phyloP scores from a whole-genome alignment of 768 basidiomycete genomes.

The Hydnomerulius pinastri region DNA sequence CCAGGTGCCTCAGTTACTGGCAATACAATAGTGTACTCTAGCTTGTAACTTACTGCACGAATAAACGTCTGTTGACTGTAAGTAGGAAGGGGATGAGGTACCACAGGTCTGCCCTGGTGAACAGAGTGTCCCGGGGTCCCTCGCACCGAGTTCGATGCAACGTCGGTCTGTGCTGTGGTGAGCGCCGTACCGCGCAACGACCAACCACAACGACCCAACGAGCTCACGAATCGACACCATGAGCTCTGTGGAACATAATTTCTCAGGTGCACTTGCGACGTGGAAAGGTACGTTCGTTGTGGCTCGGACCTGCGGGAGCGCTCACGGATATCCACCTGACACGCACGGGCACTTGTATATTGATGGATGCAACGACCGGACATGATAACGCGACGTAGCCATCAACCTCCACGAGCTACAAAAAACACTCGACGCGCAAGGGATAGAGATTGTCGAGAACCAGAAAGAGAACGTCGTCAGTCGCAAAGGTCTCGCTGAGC shows the following conservation, averaged over 20 bases:
- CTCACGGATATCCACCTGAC: too few relatives aligned
- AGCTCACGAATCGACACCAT: constrained; percentile 10
- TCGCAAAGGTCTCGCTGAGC: constrained; percentile 91
- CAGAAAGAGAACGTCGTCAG: constrained; percentile 97
- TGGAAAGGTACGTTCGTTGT: constrained; percentile 72
- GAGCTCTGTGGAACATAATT: constrained; percentile 66
- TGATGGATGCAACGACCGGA: too few relatives aligned
- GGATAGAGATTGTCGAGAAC: constrained; percentile 95
- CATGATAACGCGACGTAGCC: constrained; percentile 43
- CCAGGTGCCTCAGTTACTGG: too few relatives aligned
- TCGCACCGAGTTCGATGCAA: too few relatives aligned
- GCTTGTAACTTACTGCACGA: too few relatives aligned
- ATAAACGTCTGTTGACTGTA: too few relatives aligned
- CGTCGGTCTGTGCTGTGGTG: too few relatives aligned
- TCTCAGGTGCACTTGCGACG: constrained; percentile 87
- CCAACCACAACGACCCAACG: too few relatives aligned
- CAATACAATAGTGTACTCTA: too few relatives aligned
- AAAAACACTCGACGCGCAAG: constrained; percentile 89
- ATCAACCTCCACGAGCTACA: constrained; percentile 90
- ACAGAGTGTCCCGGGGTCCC: not conserved
- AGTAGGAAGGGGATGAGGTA: too few relatives aligned
- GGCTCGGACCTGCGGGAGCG: not conserved
- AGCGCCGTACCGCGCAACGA: too few relatives aligned
- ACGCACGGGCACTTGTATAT: too few relatives aligned
- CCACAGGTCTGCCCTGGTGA: not conserved